Conservation (phyloP, 2,329 filamentous ascomycete genomes). For the Trichoderma sp. region DNA sequence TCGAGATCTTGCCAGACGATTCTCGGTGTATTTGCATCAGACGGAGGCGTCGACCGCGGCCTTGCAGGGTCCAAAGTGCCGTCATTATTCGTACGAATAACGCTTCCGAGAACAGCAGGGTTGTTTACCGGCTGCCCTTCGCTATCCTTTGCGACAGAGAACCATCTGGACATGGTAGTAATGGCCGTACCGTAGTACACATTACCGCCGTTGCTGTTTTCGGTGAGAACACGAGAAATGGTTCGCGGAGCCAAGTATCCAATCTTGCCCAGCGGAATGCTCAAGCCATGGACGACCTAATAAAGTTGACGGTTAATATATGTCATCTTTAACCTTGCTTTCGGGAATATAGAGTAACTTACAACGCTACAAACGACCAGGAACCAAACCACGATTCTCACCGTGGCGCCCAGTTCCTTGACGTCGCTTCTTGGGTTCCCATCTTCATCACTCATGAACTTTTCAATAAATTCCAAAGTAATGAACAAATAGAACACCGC, state of each 20-base stretch:
- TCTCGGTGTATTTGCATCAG: too few species aligned
- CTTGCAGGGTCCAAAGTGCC: neutral
- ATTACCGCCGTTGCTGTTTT: slow-evolving; percentile 24
- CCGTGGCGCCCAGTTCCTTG: slow-evolving; percentile 60
- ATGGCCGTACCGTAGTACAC: neutral
- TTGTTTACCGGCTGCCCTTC: neutral
- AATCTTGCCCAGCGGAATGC: slow-evolving; percentile 73
- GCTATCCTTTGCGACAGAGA: slow-evolving; percentile 65
- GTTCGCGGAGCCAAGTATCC: slow-evolving; percentile 60
- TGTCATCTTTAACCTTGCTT: neutral
- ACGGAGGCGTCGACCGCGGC: neutral
- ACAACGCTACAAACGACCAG: slow-evolving; percentile 79
- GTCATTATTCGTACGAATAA: neutral
- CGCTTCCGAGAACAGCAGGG: neutral
- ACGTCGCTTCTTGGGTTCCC: slow-evolving; percentile 65
- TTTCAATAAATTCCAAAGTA: slow-evolving; percentile 68
- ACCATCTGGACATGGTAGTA: slow-evolving; percentile 6
- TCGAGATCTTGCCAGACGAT: neutral
- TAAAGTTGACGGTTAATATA: slow-evolving; percentile 36
- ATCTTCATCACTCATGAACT: slow-evolving; percentile 51
- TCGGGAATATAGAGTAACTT: slow-evolving; percentile 39
- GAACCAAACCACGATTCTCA: slow-evolving; percentile 81
- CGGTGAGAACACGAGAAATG: slow-evolving; percentile 43
- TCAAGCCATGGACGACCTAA: slow-evolving; percentile 72
- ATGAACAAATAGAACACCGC: slow-evolving; percentile 89